Evolutionary conservation across 1,284 basidiomycete genomes (phyloP), one percentile per base, ranked within the genome.

Genomic region (Sanghuangporus weigelae): DNA sequence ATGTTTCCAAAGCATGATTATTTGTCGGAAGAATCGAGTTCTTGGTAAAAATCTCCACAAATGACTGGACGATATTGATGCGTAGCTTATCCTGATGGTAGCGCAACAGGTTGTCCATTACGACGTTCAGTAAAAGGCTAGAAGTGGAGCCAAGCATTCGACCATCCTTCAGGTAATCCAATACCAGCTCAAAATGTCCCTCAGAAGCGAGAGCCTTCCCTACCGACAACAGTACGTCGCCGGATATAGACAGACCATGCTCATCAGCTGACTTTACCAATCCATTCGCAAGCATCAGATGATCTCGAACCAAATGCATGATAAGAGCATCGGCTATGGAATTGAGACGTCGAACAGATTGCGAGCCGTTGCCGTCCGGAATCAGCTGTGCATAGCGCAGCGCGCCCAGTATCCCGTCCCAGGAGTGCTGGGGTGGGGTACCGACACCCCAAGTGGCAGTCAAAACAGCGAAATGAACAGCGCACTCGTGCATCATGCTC

Each of bases 361-460:
- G 6, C n/a, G 44, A 26, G 35, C 48, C 42, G 8, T 42, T 19
- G 4, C 53, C 63, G 26, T 60, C 53, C 4, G 63, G 63, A 42
- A 61, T 57, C 7, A 65, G 39, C 31, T 58, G 59, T 6, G 56
- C 55, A 4, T 55, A 54, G 38, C 60, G 59, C 31, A 65, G 21
- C 1, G 44, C 12, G 40, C 10, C 23, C 12, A 65, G 44, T n/a
- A 65, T 62, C 7, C n/a, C 53, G 12, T 42, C 48, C 63, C 63
- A 65, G 39, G 40, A 39, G 14, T 35, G 11, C n/a, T 49, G 36
- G 21, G 48, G 48, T 2, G 55, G 35, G 3, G 36, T 46, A 21
- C 31, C 38, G 6, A 36, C 44, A 12, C 46, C 31, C 16, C 36
- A 19, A n/a, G 44, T 57, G 16, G 57, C 44, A 11, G 12, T 38